Evolutionary conservation across 176 grass and related monocot species (phyloP), one percentile per base, ranked within the genome.

Genomic region (Musa itinerans): DNA sequence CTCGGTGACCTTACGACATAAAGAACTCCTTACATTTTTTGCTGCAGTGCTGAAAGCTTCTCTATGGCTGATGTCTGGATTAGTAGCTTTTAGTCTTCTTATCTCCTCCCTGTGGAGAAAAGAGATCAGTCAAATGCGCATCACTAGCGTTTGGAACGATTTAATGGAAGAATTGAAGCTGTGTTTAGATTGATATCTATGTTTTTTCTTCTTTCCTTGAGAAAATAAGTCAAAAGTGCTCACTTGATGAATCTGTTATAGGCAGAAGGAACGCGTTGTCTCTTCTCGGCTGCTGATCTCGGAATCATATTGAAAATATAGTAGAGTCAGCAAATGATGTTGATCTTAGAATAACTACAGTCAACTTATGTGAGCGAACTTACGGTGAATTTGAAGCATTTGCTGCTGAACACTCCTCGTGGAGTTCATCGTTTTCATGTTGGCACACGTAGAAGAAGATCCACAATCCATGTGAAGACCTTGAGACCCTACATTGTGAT

Each of bases 181-280:
- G 20, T 62, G 17, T 8, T 62, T n/a, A 62, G 6, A 15, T 1
- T 21, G 6, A 43, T 43, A 43, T 43, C 34, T 5, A 43, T 43
- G 34, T 43, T 43, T 43, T 27, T 43, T 43, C 34, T 43, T 43
- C 34, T 6, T 43, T 43, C 34, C 4, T 43, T 43, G 34, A 43
- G 34, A 43, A 43, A 43, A 43, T 20, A 63, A 21, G 23, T 22
- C 14, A 69, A 65, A 65, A 25, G 54, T 73, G 83, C 89, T 91
- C 71, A 91, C 85, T 91, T 91, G 58, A 88, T 91, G 80, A 91
- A 91, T 83, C 83, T 80, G 48, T 91, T 91, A 54, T 91, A 91
- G n/a, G 85, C 85, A 54, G 89, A 91, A 17, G 89, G 89, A 85
- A 88, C 74, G 11, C 89, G 83, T 27, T 43, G 34, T 43, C 85